Percentiles rank a stretch among this genome's conserved stretches.
Evolutionary conservation across 495 filamentous ascomycete species (phyloP).

Genomic region (Aspergillus haitiensis): DNA sequence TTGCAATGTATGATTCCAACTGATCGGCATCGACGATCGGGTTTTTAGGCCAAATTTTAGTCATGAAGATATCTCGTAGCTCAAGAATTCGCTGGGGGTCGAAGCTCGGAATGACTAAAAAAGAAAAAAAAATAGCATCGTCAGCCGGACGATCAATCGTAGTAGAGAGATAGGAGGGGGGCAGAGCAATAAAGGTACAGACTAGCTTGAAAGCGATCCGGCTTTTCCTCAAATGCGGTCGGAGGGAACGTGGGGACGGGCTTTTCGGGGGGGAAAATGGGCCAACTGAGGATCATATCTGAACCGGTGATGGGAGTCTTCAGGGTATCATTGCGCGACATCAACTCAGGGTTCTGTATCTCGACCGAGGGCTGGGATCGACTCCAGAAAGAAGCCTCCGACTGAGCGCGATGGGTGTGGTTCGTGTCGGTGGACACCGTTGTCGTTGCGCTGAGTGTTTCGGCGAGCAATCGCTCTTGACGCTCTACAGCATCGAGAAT

Average conservation of each 20-base stretch:
- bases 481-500: constrained; percentile 33
- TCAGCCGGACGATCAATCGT: neutral
- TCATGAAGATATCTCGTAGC: constrained; percentile 31
- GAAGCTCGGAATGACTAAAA: constrained; percentile 23
- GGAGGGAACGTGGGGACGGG: constrained; percentile 31
- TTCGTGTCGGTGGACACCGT: constrained; percentile 2
- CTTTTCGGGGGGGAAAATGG: constrained; percentile 32
- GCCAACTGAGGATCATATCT: constrained; percentile 36
- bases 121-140: neutral
- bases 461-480: constrained; percentile 30
- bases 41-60: constrained; percentile 34
- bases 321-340: constrained; percentile 33
- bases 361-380: constrained; percentile 24
- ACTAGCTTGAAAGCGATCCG: constrained; percentile 29
- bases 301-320: constrained; percentile 35
- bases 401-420: constrained; percentile 3
- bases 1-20: constrained; percentile 28
- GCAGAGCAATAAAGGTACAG: constrained; percentile 5
- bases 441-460: constrained; percentile 19
- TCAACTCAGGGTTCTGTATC: constrained; percentile 29
- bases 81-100: constrained; percentile 30
- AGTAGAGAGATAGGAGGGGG: neutral
- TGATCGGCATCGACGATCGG: constrained; percentile 31
- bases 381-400: constrained; percentile 4
- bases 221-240: constrained; percentile 31